Base-by-base conservation (phyloP, 2,329 filamentous ascomycete species). In the Pseudocercospora cruenta region DNA sequence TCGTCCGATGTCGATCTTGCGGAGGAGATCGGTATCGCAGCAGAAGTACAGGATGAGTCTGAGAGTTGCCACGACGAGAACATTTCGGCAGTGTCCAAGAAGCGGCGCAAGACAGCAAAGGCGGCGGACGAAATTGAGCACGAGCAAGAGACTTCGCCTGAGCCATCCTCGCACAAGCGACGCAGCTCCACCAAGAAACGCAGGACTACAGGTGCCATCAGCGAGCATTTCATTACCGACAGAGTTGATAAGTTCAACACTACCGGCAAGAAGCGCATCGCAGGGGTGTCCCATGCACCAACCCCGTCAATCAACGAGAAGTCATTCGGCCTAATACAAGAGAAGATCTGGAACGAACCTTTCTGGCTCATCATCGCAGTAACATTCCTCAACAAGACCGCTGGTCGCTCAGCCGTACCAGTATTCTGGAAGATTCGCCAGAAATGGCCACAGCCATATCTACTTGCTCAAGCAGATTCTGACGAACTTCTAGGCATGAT, bases 341-440 rank as follows among this genome's bases (percentile, higher is more conserved):
- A 97, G 76, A 86, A 89, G 69, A 86, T 96, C 16, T 88, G 88
- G 1, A 78, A 86, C 58, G 85, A 93, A 64, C 91, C 93, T 0
- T 97, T 96, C 77, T 89, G 88, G 69, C 86, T 97, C 1, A 85
- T 97, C 1, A 83, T 97, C 31, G 93, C 91, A 12, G 89, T 93
- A 4, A 93, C 92, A 0, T 94, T 97, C 72, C 87, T 97, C 31
- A 94, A 94, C 77, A 89, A 91, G 66, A 97, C 93, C 0, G 84
- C 87, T 2, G 94, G 92, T 10, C 85, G 83, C 55, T 84, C 87
- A 9, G 92, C 93, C 3, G 89, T 95, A 28, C 94, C 94, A 0
- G 84, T 91, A 0, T 90, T 96, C 70, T 89, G 89, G 75, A 75
- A 83, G 14, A 82, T 97, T 12, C 90, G 91, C 72, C 80, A 83